phyloP scores from a whole-genome alignment of 2,329 filamentous ascomycete genomes.

The Arthrobotrys sinensis region DNA sequence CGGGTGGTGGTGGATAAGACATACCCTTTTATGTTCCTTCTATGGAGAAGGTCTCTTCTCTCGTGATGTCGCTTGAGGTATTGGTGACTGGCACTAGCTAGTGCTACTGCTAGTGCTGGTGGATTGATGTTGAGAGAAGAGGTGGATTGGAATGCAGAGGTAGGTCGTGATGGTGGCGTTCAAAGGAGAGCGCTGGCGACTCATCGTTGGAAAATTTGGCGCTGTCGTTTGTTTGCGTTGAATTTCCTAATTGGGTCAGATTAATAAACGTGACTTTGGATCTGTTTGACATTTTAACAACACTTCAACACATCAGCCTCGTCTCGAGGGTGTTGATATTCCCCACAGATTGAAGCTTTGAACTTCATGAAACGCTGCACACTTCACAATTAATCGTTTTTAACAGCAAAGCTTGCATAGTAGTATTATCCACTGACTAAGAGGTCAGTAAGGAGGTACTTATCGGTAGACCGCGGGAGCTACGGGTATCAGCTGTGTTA shows the following conservation, averaged over 20 bases:
- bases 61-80: background rate
- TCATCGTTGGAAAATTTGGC: conserved; percentile 32
- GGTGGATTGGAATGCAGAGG: conserved; percentile 2
- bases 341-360: background rate
- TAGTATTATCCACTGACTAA: conserved; percentile 2
- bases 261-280: conserved; percentile 1
- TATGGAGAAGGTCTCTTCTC: conserved; percentile 7
- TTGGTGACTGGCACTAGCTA: background rate
- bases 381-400: too few species aligned
- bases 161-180: conserved; percentile 18
- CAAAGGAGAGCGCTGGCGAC: conserved; percentile 40
- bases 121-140: conserved; percentile 20
- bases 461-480: conserved; percentile 1
- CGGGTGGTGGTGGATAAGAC: conserved; percentile 90
- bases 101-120: background rate
- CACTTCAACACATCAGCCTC: conserved; percentile 39
- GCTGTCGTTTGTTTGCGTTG: conserved; percentile 11
- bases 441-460: background rate
- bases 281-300: conserved; percentile 30
- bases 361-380: background rate
- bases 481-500: conserved; percentile 13
- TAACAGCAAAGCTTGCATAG: background rate
- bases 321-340: background rate
- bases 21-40: conserved; percentile 69
- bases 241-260: conserved; percentile 13